Conservation (phyloP, 306 rosid species). For the Arachis hypogaea region DNA sequence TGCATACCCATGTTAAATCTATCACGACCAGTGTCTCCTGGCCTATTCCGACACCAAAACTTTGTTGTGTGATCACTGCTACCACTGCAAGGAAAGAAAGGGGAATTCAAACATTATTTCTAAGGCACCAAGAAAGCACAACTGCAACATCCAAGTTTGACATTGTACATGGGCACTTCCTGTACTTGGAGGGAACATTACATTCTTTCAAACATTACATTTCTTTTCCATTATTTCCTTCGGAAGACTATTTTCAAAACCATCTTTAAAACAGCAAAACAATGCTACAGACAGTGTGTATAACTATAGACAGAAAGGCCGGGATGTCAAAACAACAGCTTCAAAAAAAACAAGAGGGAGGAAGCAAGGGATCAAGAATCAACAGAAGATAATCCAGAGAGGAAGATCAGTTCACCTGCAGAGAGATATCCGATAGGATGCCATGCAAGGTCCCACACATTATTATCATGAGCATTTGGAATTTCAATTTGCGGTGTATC, state of each 20-base stretch:
- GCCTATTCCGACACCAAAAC: conserved; percentile 98
- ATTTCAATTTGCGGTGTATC: conserved; percentile 95
- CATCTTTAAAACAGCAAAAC: neutral
- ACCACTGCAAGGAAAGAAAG: conserved; percentile 70
- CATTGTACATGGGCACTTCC: conserved; percentile 5
- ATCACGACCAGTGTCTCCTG: conserved; percentile 90
- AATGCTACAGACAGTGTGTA: conserved; percentile 18
- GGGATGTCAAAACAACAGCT: conserved; percentile 9
- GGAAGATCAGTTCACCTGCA: conserved; percentile 73
- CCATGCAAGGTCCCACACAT: conserved; percentile 99
- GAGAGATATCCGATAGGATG: conserved; percentile 98
- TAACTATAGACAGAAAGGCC: conserved; percentile 23
- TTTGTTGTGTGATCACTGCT: conserved; percentile 98
- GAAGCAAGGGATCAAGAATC: conserved; percentile 26
- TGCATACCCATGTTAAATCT: conserved; percentile 69
- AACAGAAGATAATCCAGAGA: conserved; percentile 10
- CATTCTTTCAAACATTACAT: neutral
- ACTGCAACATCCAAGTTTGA: neutral
- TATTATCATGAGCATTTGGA: conserved; percentile 83
- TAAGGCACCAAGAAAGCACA: neutral
- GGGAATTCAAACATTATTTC: conserved; percentile 9
- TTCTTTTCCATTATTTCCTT: conserved; percentile 10
- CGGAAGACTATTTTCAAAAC: neutral
- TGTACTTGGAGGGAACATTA: neutral
- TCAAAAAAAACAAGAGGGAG: conserved; percentile 15